phyloP scores from a whole-genome alignment of 768 basidiomycete species.

The Leccinum aurantiacum region DNA sequence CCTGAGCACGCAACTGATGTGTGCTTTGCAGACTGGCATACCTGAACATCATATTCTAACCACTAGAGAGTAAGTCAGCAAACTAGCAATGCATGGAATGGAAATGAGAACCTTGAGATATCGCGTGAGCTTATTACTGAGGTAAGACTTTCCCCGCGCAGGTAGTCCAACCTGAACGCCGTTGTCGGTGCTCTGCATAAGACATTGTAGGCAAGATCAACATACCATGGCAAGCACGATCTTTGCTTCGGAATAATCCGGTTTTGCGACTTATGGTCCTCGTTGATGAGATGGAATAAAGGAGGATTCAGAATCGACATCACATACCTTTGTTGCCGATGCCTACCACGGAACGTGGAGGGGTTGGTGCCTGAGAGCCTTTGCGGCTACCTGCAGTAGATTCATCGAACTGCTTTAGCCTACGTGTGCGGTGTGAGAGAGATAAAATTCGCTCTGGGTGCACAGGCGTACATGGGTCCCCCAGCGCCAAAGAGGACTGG shows the following conservation, averaged over 20 bases:
- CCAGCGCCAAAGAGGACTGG: constrained; percentile 71
- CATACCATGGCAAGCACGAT: constrained; percentile 95
- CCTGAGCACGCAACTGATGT: not conserved
- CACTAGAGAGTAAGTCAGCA: constrained; percentile 55
- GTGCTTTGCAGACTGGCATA: constrained; percentile 24
- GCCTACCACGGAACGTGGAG: constrained; percentile 81
- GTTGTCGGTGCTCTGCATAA: not conserved
- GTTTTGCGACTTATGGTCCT: constrained; percentile 72
- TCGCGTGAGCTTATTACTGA: constrained; percentile 96
- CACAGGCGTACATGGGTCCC: constrained; percentile 60
- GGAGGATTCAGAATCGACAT: not conserved
- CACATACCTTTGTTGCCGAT: constrained; percentile 81
- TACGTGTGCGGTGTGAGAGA: constrained; percentile 26
- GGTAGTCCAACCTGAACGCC: constrained; percentile 82
- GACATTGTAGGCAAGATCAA: not conserved
- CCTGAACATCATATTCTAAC: constrained; percentile 97
- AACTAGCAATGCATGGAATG: constrained; percentile 1
- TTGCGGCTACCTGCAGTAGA: constrained; percentile 68
- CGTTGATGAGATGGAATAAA: constrained; percentile 3
- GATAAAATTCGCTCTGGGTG: not conserved
- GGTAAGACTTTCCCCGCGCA: constrained; percentile 97
- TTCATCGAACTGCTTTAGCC: constrained; percentile 80
- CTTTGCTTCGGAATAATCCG: constrained; percentile 98
- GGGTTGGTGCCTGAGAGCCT: constrained; percentile 72
- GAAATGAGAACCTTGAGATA: constrained; percentile 75